These are phyloP conservation scores for Hericium erinaceus DNA, from an alignment of 768 basidiomycete species.

Conservation along the genomic window DNA sequence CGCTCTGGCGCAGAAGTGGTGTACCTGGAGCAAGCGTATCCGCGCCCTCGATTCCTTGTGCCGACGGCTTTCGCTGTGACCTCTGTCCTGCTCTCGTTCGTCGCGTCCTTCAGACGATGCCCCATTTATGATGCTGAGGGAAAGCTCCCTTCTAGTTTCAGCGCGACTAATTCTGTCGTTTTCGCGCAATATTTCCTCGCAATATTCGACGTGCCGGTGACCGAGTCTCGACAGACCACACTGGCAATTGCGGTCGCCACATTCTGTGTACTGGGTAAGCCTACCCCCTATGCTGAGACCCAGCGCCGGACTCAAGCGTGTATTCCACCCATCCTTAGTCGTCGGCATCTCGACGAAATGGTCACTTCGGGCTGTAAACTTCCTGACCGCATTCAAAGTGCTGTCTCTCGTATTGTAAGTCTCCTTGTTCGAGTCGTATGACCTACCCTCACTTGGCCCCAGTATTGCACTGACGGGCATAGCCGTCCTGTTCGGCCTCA, in stretches of 20 bases:
- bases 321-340: constrained; percentile 5
- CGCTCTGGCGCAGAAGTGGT: constrained; percentile 42
- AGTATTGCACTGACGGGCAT: constrained; percentile 19
- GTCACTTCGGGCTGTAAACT: constrained; percentile 19
- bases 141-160: constrained; percentile 4
- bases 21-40: constrained; percentile 36
- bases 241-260: constrained; percentile 18
- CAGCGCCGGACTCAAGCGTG: no score
- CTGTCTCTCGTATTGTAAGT: constrained; percentile 16
- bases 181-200: constrained; percentile 20
- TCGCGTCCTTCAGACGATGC: not conserved
- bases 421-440: not conserved
- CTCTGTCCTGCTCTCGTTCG: constrained; percentile 19
- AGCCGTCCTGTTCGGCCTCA: constrained; percentile 20
- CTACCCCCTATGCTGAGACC: not conserved
- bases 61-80: constrained; percentile 34
- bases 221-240: constrained; percentile 13
- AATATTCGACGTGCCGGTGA: constrained; percentile 14
- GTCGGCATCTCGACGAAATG: constrained; percentile 22
- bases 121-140: not conserved
- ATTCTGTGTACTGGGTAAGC: constrained; percentile 14
- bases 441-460: constrained; percentile 5
- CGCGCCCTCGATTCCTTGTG: constrained; percentile 32
- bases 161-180: constrained; percentile 18
- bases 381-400: constrained; percentile 18